Evolutionary conservation across 495 filamentous ascomycete species (phyloP), one percentile per base, ranked within the genome.

Genomic region (Bombardia bombarda): DNA sequence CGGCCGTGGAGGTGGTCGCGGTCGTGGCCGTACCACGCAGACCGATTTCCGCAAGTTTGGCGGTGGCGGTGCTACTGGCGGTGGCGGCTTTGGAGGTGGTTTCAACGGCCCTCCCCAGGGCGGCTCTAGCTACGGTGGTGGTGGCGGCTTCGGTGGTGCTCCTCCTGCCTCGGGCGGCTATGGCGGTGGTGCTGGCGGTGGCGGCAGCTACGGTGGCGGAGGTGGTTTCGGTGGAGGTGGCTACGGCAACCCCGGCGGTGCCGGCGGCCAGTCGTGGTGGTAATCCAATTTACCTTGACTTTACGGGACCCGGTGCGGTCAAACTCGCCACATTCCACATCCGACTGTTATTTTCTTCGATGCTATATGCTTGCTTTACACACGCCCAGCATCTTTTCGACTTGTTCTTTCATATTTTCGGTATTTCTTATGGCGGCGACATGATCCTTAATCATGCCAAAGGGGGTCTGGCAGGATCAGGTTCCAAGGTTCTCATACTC

Each of bases 191-290:
- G 61, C 60, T 45, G 66, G 46, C 38, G 48, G 42, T 30, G 43
- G 66, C 21, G 59, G 57, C 16, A 83, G 81, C 47, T 84, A 83
- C 64, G 80, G 82, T 44, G 79, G 78, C 39, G 84, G 82, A 50
- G 68, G 77, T 53, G 80, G 77, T 26, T 38, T 25, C 40, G 70
- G 76, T 39, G 68, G 69, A 19, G 67, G 71, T 50, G 69, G 60
- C 33, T 65, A 63, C 42, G 90, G 89, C 60, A 93, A 93, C 70
- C 87, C 87, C 44, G 82, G 83, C 42, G 87, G 86, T 54, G 72
- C 81, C 52, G 84, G 81, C 45, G 84, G 84, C 52, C 84, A 85
- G 63, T 86, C 80, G 51, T 98, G 92, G 92, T 98, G 90, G 92
- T 96, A 95, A 60, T 37, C 52, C 47, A 40, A 32, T 44, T 23